Conservation (phyloP, 495 filamentous ascomycete genomes). For the Apodospora peruviana region DNA sequence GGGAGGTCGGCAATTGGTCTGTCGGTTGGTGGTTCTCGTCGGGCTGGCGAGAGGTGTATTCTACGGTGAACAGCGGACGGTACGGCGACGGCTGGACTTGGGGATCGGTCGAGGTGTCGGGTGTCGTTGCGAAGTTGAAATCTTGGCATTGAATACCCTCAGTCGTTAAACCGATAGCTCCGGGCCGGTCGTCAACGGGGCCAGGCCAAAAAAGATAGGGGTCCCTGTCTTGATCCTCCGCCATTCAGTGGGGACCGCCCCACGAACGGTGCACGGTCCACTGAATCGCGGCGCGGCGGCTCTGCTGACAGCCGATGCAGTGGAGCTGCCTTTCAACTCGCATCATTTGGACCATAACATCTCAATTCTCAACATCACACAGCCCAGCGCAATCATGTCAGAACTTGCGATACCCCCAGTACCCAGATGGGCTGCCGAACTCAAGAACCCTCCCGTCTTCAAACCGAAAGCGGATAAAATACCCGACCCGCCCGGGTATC, state of each 20-base stretch:
- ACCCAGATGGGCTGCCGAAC: conserved; percentile 75
- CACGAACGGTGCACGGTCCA: conserved; percentile 7
- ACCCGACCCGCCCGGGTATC: conserved; percentile 85
- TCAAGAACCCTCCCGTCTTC: conserved; percentile 59
- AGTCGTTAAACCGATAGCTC: not conserved
- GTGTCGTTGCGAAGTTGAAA: not conserved
- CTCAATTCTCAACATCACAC: not conserved
- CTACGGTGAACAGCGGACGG: not conserved
- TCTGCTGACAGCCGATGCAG: not conserved
- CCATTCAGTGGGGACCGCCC: conserved; percentile 1
- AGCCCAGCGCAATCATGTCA: conserved; percentile 15
- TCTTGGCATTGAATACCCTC: not conserved
- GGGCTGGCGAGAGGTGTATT: not conserved
- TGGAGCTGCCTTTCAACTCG: not conserved
- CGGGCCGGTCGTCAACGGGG: not conserved
- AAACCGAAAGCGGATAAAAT: conserved; percentile 56
- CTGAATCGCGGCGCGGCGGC: not conserved
- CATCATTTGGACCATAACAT: not conserved
- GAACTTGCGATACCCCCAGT: conserved; percentile 20
- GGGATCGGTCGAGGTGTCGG: too few species aligned
- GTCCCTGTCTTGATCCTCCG: not conserved
- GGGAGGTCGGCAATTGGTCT: conserved; percentile 4
- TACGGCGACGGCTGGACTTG: too few species aligned
- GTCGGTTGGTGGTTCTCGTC: not conserved
- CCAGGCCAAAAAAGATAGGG: not conserved